These are phyloP conservation scores for Penicillium fimorum DNA, from an alignment of 495 filamentous ascomycete species.

Conservation along the genomic window DNA sequence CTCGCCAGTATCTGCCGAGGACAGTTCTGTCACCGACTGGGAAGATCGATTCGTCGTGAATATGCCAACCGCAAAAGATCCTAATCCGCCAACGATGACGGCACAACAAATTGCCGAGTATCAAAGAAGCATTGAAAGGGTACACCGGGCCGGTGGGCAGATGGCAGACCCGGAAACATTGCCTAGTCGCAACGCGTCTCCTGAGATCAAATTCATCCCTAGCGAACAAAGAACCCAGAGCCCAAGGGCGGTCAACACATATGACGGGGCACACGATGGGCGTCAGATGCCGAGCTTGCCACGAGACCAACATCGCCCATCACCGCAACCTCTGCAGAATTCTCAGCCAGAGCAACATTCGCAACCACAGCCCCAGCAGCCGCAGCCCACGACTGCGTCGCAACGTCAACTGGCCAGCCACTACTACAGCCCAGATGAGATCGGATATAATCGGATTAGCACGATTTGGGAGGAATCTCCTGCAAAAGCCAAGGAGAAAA, in stretches of 20 bases:
- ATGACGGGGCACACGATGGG: conserved; percentile 30
- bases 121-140: conserved; percentile 39
- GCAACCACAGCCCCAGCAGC: not conserved
- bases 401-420: conserved; percentile 8
- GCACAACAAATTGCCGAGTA: conserved; percentile 41
- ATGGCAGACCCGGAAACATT: conserved; percentile 35
- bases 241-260: conserved; percentile 14
- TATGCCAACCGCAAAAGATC: conserved; percentile 47
- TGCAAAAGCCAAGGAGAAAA: conserved; percentile 26
- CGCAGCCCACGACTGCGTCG: conserved; percentile 4
- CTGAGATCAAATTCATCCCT: conserved; percentile 20
- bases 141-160: conserved; percentile 27
- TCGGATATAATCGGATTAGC: conserved; percentile 42
- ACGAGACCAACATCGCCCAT: conserved; percentile 11
- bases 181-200: conserved; percentile 33
- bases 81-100: conserved; percentile 44
- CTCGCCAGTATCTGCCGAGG: conserved; percentile 36
- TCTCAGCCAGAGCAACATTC: not conserved
- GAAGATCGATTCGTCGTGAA: conserved; percentile 48
- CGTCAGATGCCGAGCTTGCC: conserved; percentile 3
- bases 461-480: conserved; percentile 42
- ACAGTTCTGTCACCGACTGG: conserved; percentile 39
- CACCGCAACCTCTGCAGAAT: not conserved
- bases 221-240: conserved; percentile 11
- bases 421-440: conserved; percentile 47